Conservation (phyloP, 2,329 filamentous ascomycete species). For the Epichloe sylvatica region DNA sequence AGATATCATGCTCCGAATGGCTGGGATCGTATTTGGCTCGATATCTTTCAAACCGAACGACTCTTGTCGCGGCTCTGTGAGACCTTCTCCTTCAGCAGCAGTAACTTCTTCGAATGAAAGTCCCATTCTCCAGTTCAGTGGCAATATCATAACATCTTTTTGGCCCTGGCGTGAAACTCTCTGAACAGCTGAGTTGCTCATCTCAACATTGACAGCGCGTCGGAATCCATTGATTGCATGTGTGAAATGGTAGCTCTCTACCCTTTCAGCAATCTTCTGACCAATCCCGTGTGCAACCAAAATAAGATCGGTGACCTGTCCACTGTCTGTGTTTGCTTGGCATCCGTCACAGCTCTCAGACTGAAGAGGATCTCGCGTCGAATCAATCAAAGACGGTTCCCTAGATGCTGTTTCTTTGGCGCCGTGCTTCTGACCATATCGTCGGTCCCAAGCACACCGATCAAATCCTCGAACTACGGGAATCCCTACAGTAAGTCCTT, state of each 20-base stretch:
- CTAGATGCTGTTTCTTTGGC: not conserved
- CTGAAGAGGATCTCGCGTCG: slow-evolving; percentile 14
- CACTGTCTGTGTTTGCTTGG: slow-evolving; percentile 45
- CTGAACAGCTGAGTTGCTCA: slow-evolving; percentile 61
- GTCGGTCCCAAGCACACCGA: slow-evolving; percentile 56
- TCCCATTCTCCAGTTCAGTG: slow-evolving; percentile 84
- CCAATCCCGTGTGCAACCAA: slow-evolving; percentile 92
- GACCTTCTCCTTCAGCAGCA: slow-evolving; percentile 40
- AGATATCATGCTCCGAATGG: slow-evolving; percentile 83
- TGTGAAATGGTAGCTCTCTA: slow-evolving; percentile 95
- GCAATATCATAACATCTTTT: slow-evolving; percentile 85
- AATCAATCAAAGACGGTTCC: not conserved
- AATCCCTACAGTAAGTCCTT: slow-evolving; percentile 68
- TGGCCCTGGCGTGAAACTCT: slow-evolving; percentile 61
- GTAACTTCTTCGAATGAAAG: slow-evolving; percentile 76
- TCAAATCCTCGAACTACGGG: slow-evolving; percentile 85
- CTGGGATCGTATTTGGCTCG: slow-evolving; percentile 78
- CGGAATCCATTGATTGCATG: slow-evolving; percentile 89
- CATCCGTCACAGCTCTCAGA: slow-evolving; percentile 39
- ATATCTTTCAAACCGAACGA: slow-evolving; percentile 69
- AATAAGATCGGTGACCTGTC: slow-evolving; percentile 71
- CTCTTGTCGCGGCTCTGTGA: slow-evolving; percentile 38
- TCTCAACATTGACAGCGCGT: slow-evolving; percentile 71
- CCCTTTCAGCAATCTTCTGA: slow-evolving; percentile 85
- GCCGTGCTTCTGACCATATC: slow-evolving; percentile 32